These are phyloP conservation scores for Apiotrichum laibachii DNA, from an alignment of 1,284 basidiomycete species.

Conservation along the genomic window DNA sequence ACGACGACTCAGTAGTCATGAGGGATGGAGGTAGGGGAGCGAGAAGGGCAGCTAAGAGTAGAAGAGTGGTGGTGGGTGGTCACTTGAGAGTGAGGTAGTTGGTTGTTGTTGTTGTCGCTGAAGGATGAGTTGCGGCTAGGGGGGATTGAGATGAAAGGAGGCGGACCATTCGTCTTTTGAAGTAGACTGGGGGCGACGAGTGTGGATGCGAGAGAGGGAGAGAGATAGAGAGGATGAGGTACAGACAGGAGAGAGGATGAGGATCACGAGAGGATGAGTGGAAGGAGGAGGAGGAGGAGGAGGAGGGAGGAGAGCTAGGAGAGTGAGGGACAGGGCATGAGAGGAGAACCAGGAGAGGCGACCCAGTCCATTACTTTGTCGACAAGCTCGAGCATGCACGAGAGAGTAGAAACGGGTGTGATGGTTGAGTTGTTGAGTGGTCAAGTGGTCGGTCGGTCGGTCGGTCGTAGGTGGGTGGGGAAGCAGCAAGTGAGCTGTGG, in stretches of 20 bases:
- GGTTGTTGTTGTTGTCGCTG: not conserved
- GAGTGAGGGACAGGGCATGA: too few species aligned
- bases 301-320: too few species aligned
- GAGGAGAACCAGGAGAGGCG: too few species aligned
- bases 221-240: not conserved
- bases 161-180: not conserved
- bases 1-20: slow-evolving; percentile 5
- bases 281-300: not conserved
- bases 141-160: not conserved
- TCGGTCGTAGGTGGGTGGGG: too few species aligned
- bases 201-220: too few species aligned
- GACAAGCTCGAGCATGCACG: too few species aligned
- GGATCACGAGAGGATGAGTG: not conserved
- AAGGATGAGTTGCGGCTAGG: not conserved
- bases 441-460: too few species aligned
- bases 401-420: too few species aligned
- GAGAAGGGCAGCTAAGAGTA: not conserved
- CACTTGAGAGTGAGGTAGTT: not conserved
- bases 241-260: not conserved
- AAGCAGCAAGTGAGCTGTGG: too few species aligned
- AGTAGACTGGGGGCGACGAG: not conserved
- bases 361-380: too few species aligned
- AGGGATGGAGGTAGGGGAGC: not conserved
- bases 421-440: too few species aligned
- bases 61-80: not conserved